Percentiles rank a stretch among this genome's conserved stretches.
phyloP scores from a whole-genome alignment of 192 early-diverging fungal genomes.

The Linderina pennispora region DNA sequence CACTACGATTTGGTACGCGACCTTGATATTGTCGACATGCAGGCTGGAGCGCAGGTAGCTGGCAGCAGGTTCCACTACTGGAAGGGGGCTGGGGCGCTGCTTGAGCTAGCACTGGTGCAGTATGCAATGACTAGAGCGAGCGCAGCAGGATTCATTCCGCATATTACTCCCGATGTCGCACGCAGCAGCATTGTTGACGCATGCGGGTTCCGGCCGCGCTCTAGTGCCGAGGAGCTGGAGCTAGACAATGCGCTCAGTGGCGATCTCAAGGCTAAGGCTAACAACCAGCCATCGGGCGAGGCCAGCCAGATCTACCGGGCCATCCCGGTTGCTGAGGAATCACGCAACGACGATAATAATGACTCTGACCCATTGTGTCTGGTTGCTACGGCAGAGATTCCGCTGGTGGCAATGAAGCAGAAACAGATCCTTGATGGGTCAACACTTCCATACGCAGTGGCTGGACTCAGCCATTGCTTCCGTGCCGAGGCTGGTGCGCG shows the following conservation, averaged over 20 bases:
- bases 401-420: constrained; percentile 78
- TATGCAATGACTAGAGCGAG: constrained; percentile 76
- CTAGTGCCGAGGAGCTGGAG: constrained; percentile 6
- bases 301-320: constrained; percentile 86
- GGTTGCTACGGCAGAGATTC: constrained; percentile 87
- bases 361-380: constrained; percentile 58
- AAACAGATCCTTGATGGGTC: constrained; percentile 52
- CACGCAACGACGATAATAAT: background rate
- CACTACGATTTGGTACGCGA: constrained; percentile 64
- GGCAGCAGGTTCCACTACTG: constrained; percentile 85
- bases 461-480: constrained; percentile 85
- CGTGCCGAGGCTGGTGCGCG: constrained; percentile 84
- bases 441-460: constrained; percentile 67
- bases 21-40: constrained; percentile 74
- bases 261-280: background rate
- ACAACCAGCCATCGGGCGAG: constrained; percentile 23
- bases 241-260: background rate
- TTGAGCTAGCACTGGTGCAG: constrained; percentile 84
- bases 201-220: constrained; percentile 85
- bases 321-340: constrained; percentile 35
- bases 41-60: constrained; percentile 70
- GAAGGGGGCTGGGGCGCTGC: constrained; percentile 75
- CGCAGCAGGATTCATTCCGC: constrained; percentile 65
- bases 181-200: constrained; percentile 72
- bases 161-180: constrained; percentile 78